Base-by-base conservation (phyloP, 768 basidiomycete genomes). In the Hysterangium stoloniferum region DNA sequence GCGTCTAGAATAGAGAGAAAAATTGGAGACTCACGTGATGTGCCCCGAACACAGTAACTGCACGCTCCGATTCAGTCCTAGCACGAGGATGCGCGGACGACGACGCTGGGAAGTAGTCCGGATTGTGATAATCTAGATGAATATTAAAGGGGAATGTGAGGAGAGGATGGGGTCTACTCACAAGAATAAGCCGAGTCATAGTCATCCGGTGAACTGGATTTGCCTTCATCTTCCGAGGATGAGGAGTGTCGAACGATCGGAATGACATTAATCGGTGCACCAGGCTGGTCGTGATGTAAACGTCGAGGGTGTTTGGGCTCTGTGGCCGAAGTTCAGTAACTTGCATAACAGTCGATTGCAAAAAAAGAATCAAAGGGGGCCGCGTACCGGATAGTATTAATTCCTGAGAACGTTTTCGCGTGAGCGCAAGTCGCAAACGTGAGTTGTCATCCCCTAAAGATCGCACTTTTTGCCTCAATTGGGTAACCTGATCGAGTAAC, bases 141-240 rank as follows among this genome's bases (percentile, higher is more conserved):
- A 35, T 11, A 35, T 37, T 37, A 22, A 41, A 41, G 19, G 28
- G 28, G 22, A 19, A 19, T 41, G 11, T 17, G 22, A 17, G 22
- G 22, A 6, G 8, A 4, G 22, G 4, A 17, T 41, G 22, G 11
- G 9, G 11, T 7, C 20, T 7, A 12, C 40, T 2, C 40, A 41
- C 40, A 41, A 41, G 40, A 41, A 41, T 41, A 41, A 19, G 40
- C 40, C 40, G 40, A 41, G 28, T 41, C 40, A 41, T 25, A 41
- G 28, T 41, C 40, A 22, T 41, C 40, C 28, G 22, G 40, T 22
- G 40, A 41, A 41, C 19, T 19, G 11, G 34, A 11, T 11, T 41
- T 41, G 28, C 17, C 20, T 12, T 41, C 40, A 41, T 41, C 40
- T 41, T 41, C 40, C 40, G 3, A 25, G 28, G 40, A 41, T 41